Conservation (phyloP, 306 rosid species). For the Begonia fuchsioides region DNA sequence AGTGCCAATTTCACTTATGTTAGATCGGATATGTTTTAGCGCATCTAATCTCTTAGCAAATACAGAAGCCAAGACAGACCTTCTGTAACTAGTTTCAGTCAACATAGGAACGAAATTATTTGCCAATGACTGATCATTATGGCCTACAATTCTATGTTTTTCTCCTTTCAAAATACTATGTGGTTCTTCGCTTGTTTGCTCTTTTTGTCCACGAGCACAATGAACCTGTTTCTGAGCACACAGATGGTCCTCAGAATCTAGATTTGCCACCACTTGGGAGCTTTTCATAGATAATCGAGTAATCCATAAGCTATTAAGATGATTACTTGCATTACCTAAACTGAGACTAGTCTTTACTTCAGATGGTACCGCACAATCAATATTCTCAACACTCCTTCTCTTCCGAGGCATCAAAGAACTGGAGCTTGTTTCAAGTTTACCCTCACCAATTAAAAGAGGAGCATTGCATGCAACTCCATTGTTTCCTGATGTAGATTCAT, state of each 20-base stretch:
- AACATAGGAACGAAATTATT: conserved; percentile 11
- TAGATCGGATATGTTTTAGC: conserved; percentile 29
- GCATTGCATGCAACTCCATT: conserved; percentile 12
- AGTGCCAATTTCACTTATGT: conserved; percentile 15
- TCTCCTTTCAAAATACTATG: too few relatives aligned
- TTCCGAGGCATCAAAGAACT: conserved; percentile 27
- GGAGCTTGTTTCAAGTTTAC: conserved; percentile 22
- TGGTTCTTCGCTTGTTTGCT: conserved; percentile 6
- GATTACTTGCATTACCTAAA: conserved; percentile 15
- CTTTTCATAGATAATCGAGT: conserved; percentile 46
- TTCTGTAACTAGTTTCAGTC: conserved; percentile 10
- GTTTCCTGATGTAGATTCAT: conserved; percentile 20
- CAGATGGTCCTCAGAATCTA: conserved; percentile 12
- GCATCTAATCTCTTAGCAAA: conserved; percentile 70
- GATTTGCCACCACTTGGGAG: conserved; percentile 12
- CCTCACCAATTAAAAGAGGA: conserved; percentile 10
- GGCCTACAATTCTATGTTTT: conserved; percentile 12
- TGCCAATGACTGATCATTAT: conserved; percentile 17
- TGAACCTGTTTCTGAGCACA: too few relatives aligned
- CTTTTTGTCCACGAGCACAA: neutral
- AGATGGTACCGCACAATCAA: conserved; percentile 18
- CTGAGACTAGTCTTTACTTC: conserved; percentile 24
- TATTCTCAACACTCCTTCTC: conserved; percentile 18
- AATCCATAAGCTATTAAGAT: conserved; percentile 51
- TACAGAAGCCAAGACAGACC: conserved; percentile 41